phyloP scores from a whole-genome alignment of 768 basidiomycete species.

The Sutorius australiensis region DNA sequence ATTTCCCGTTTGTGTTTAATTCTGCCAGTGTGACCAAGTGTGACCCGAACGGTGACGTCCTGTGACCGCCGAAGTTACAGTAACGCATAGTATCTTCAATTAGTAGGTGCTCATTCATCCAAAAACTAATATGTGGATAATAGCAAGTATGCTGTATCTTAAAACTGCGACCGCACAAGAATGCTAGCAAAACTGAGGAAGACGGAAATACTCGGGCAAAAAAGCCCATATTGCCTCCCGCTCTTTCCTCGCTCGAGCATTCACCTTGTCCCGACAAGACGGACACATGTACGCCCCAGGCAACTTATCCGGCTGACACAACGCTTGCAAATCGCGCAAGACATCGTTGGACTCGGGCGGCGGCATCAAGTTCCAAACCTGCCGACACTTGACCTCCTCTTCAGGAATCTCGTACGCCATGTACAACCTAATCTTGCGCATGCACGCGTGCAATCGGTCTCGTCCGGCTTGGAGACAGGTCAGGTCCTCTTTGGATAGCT shows the following conservation, averaged over 20 bases:
- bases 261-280: background rate
- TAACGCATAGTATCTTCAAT: too few species aligned
- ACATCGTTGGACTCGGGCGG: background rate
- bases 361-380: background rate
- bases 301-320: background rate
- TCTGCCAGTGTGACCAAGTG: too few species aligned
- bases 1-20: too few species aligned
- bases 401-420: background rate
- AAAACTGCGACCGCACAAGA: background rate
- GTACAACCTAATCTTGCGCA: background rate
- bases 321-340: background rate
- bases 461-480: background rate
- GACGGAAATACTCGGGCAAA: background rate
- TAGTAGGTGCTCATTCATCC: too few species aligned
- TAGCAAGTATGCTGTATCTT: too few species aligned
- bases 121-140: too few species aligned
- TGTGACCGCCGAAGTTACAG: too few species aligned
- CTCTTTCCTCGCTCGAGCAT: background rate
- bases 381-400: background rate
- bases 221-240: background rate
- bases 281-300: background rate
- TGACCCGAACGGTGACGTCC: too few species aligned
- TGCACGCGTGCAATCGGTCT: background rate
- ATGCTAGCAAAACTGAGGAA: background rate
- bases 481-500: background rate